Evolutionary conservation across 345 rosid species (phyloP).

Genomic region (Kernera saxatilis): DNA sequence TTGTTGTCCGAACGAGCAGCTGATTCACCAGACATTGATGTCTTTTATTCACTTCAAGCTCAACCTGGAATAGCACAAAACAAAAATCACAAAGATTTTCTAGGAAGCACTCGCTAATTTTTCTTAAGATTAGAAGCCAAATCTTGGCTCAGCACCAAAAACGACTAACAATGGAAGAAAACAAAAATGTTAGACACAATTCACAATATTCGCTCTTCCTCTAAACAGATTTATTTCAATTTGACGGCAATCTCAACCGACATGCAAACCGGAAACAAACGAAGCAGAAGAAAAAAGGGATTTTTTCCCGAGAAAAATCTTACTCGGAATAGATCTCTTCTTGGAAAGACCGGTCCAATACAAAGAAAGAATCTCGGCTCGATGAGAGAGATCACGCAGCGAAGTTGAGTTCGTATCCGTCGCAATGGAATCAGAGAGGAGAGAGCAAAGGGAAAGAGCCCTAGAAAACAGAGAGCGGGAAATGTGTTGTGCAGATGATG

Average conservation of each 20-base stretch:
- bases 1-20: too few relatives aligned
- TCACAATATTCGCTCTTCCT: neutral
- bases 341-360: neutral
- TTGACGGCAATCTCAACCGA: neutral
- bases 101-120: neutral
- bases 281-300: neutral
- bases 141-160: neutral
- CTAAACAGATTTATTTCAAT: neutral
- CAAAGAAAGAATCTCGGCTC: neutral
- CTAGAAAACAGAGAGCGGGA: neutral
- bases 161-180: neutral
- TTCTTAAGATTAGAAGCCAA: neutral
- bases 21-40: neutral
- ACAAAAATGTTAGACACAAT: neutral
- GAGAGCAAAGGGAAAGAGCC: neutral
- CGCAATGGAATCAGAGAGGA: neutral
- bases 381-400: neutral
- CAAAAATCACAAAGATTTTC: neutral
- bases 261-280: neutral
- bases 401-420: neutral
- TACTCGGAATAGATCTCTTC: neutral
- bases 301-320: neutral
- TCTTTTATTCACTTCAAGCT: neutral
- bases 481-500: neutral
- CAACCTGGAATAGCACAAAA: neutral